phyloP scores from a whole-genome alignment of 139 green algal species.

The Monoraphidium neglectum region DNA sequence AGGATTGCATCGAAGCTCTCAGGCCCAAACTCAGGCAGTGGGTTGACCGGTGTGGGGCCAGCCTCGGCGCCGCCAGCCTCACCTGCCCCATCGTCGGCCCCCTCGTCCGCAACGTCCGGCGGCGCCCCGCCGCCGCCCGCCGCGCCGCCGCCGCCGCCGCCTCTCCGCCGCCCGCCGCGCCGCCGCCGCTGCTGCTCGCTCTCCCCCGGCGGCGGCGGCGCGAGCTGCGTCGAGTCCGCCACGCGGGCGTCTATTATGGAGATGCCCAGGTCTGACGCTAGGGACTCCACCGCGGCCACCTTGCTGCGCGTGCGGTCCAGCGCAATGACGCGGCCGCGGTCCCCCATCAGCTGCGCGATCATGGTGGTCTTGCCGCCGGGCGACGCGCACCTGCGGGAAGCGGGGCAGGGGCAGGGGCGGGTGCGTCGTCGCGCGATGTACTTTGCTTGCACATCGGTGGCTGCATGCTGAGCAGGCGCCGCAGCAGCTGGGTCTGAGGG shows the following conservation, averaged over 20 bases:
- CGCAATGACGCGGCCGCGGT: conserved; percentile 56
- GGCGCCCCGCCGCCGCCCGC: too few species aligned
- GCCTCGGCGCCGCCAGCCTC: background rate
- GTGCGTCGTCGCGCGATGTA: conserved; percentile 25
- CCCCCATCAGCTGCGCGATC: conserved; percentile 83
- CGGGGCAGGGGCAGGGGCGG: conserved; percentile 33
- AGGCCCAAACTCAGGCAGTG: conserved; percentile 29
- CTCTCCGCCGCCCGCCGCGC: background rate
- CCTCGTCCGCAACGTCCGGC: too few species aligned
- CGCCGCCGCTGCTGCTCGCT: too few species aligned
- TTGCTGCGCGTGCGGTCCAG: conserved; percentile 87
- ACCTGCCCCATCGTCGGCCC: background rate
- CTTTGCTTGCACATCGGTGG: too few species aligned
- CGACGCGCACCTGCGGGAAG: too few species aligned
- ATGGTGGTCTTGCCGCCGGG: conserved; percentile 92
- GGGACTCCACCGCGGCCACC: conserved; percentile 38
- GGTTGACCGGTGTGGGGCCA: background rate
- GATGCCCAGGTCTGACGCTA: conserved; percentile 72
- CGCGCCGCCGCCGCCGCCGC: too few species aligned
- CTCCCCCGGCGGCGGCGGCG: background rate
- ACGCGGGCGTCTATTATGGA: conserved; percentile 45
- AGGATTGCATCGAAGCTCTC: conserved; percentile 84
- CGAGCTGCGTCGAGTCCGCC: conserved; percentile 35
- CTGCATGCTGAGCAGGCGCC: too few species aligned
- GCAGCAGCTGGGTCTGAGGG: too few species aligned